phyloP scores from a whole-genome alignment of 306 rosid species.

The Trifolium subterraneum region DNA sequence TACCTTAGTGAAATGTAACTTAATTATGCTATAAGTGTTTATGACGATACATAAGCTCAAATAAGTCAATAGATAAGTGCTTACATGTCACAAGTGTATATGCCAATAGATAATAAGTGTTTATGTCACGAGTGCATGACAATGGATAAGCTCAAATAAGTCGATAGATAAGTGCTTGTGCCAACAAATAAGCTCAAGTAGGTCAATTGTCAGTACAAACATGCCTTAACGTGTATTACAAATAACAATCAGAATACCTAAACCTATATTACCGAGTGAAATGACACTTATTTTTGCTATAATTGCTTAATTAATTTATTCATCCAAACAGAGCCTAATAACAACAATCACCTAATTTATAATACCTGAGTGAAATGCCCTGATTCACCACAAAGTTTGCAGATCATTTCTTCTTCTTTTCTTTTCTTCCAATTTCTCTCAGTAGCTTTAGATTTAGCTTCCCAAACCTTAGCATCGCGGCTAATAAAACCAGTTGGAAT shows the following conservation, averaged over 20 bases:
- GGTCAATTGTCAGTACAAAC: background rate
- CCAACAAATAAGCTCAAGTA: background rate
- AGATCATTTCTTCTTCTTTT: slow-evolving; percentile 97
- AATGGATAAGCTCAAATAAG: background rate
- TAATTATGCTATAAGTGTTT: no score
- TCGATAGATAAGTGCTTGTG: no score
- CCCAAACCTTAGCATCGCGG: slow-evolving; percentile 99
- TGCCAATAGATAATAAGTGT: background rate
- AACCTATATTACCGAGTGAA: background rate
- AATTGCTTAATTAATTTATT: background rate
- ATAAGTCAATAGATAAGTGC: no score
- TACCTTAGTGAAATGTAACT: no score
- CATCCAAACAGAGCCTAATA: background rate
- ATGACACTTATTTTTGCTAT: background rate
- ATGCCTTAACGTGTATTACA: background rate
- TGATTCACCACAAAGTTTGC: slow-evolving; percentile 93
- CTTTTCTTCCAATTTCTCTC: slow-evolving; percentile 99
- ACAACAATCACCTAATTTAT: background rate
- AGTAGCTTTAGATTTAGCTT: slow-evolving; percentile 97
- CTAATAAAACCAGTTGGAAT: slow-evolving; percentile 98
- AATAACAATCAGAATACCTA: background rate
- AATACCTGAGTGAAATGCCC: slow-evolving; percentile 99
- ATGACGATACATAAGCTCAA: no score
- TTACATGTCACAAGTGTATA: background rate
- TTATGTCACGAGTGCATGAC: background rate